Conservation (phyloP, 208 protist species). For the Acanthamoeba royreba region DNA sequence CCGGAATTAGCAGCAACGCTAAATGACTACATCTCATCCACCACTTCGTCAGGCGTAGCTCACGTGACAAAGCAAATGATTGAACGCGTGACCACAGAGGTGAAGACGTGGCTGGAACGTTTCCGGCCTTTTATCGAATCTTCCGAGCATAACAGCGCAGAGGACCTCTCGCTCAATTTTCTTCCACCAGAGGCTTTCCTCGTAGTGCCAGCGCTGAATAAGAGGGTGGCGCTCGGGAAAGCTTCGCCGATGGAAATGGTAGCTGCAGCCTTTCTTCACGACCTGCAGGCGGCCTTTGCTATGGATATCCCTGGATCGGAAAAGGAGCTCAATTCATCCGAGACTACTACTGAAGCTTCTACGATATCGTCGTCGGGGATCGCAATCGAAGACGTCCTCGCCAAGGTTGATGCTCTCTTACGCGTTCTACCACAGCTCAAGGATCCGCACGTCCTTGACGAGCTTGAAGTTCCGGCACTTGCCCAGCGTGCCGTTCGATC, state of each 20-base stretch:
- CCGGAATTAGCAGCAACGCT: not conserved
- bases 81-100: not conserved
- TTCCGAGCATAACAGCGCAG: not conserved
- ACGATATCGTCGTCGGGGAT: not conserved
- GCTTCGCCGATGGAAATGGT: constrained; percentile 41
- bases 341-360: not conserved
- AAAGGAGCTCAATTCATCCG: not conserved
- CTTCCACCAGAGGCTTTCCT: constrained; percentile 25
- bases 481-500: not conserved
- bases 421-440: not conserved
- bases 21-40: not conserved
- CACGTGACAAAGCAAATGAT: not conserved
- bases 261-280: not conserved
- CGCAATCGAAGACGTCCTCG: not conserved
- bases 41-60: not conserved
- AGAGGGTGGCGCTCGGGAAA: not conserved
- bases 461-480: not conserved
- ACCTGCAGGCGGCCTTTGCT: not conserved
- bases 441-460: not conserved
- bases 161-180: not conserved
- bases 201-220: not conserved
- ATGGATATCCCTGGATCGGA: no score
- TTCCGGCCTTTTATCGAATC: not conserved
- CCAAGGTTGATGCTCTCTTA: not conserved
- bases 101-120: not conserved